Evolutionary conservation across 768 basidiomycete species (phyloP), one percentile per base, ranked within the genome.

Genomic region (Atractiella rhizophila): DNA sequence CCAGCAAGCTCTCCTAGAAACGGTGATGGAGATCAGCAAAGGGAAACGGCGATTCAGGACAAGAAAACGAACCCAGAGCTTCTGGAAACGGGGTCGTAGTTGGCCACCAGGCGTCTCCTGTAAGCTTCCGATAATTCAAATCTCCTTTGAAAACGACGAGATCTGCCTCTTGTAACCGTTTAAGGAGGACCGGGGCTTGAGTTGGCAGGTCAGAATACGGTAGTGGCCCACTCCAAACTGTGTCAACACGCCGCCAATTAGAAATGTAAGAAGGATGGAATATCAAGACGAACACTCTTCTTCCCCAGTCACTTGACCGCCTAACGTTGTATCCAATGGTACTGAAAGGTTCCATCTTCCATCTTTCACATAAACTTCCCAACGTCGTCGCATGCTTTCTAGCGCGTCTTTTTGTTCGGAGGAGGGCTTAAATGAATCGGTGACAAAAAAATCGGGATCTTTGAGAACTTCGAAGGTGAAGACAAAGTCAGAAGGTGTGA

Each of bases 81-180:
- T 63, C 60, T 20, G 65, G 59, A 54, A 88, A 82, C 0, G 76
- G 60, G 1, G 79, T 81, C 39, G 71, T 72, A 1, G 72, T 67
- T 0, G 79, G 77, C 88, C 88, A 98, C 51, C 65, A 63, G 23
- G 85, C 64, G 55, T 98, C 88, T 4, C 79, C 27, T 59, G 47
- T 32, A 26, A 37, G 28, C 38, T 46, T 32, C 35, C 50, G 44
- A 33, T 51, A 85, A 80, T 94, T 94, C 28, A 94, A 61, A 63
- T 86, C 82, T 10, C 83, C 82, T 65, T 88, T 88, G 63, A 86
- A 83, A 43, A 88, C 67, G 3, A 82, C 79, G 7, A 88, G 62
- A 7, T 66, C 65, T 46, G 76, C 66, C 12, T 56, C 57, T 35
- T 62, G 60, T 34, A 88, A 55, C 28, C 59, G 57, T 2, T 59